Evolutionary conservation across 1,284 basidiomycete genomes (phyloP), one percentile per base, ranked within the genome.

Genomic region (Phlebopus sp.): DNA sequence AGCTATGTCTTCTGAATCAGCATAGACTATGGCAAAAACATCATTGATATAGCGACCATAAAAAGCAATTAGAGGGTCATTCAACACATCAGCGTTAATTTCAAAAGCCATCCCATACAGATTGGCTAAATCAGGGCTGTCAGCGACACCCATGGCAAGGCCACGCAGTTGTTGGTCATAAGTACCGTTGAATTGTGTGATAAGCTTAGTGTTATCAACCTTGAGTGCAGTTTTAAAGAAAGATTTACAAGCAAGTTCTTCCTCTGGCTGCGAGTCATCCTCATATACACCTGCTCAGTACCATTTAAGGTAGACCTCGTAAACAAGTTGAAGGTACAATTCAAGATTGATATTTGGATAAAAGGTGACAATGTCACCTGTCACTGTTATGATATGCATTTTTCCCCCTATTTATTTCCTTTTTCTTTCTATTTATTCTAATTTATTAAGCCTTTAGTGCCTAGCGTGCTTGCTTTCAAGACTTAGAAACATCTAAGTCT

Each of bases 21-120:
- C 59, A 25, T 49, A 53, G 2, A 62, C 50, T n/a, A 64, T 30
- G 8, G 27, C 54, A 19, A 62, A n/a, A 35, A 18, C 42, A 42
- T 64, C 59, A 42, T 63, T 59, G 27, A 64, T 57, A 40, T 59
- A 64, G 9, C 62, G 44, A 1, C 58, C 51, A 42, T 56, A 63
- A 42, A 59, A 57, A 0, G 49, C 34, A 10, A 61, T 36, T 10
- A 35, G 10, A 15, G 10, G 31, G 31, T 32, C 13, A 7, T 15
- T n/a, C n/a, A n/a, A n/a, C n/a, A n/a, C 37, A 31, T 44, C 8
- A 2, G 31, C 14, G 4, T 42, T 17, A 11, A 47, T 35, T 45
- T 63, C 57, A 30, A 27, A 60, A 13, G 46, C 53, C 1, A 23
- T 13, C 0, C 55, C 60, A 31, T 55, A 63, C 1, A 63, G 39